Percentiles rank a stretch among this genome's conserved stretches.
These are phyloP conservation scores for Takashimella koratensis DNA, from an alignment of 1,284 basidiomycete species.

Conservation along the genomic window DNA sequence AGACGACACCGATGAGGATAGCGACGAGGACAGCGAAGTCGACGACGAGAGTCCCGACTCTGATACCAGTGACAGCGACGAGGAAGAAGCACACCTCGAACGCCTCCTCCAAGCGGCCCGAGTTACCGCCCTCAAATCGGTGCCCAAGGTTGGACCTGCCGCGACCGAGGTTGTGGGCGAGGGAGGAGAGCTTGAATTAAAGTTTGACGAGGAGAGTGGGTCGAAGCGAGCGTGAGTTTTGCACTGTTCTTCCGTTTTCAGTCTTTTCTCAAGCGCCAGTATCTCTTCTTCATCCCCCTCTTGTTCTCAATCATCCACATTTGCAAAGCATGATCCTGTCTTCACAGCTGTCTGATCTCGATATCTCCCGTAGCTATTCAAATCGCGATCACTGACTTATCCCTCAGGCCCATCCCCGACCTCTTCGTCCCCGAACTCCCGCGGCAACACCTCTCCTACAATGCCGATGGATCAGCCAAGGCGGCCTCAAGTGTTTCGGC, in stretches of 20 bases:
- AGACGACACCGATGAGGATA: constrained; percentile 38
- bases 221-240: constrained; percentile 43
- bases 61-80: constrained; percentile 5
- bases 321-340: no score
- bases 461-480: constrained; percentile 29
- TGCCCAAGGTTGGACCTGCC: not conserved
- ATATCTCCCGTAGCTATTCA: no score
- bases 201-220: constrained; percentile 38
- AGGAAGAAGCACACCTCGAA: constrained; percentile 58
- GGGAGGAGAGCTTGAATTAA: constrained; percentile 36
- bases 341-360: no score
- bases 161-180: constrained; percentile 33
- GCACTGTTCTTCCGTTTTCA: constrained; percentile 3
- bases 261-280: constrained; percentile 4
- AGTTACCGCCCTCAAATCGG: constrained; percentile 49
- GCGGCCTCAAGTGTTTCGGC: constrained; percentile 4
- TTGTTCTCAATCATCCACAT: constrained; percentile 5
- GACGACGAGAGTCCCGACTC: constrained; percentile 1
- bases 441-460: constrained; percentile 54
- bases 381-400: no score
- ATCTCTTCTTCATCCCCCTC: constrained; percentile 5
- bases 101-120: constrained; percentile 61
- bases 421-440: constrained; percentile 54
- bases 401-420: constrained; percentile 54
- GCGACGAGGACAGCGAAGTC: constrained; percentile 1